phyloP scores from a whole-genome alignment of 2,329 filamentous ascomycete species.

The Scedosporium dehoogii region DNA sequence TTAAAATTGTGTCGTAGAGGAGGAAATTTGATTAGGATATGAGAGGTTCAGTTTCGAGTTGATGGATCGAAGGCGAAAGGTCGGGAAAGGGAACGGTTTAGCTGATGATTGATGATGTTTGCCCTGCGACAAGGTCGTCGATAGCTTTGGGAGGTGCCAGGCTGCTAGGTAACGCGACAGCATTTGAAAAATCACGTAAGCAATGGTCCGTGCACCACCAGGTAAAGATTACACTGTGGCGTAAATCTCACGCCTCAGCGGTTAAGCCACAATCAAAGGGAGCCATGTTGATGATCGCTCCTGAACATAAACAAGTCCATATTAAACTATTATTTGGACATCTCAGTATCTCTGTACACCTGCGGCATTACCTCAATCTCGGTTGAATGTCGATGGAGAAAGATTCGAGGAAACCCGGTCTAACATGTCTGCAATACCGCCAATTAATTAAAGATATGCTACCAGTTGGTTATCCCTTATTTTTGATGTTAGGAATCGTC shows the following conservation, averaged over 20 bases:
- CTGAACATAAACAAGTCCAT: no score
- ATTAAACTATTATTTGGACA: neutral
- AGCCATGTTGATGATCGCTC: no score
- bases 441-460: neutral
- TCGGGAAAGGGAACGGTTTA: neutral
- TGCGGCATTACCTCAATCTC: neutral
- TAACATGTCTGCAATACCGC: neutral
- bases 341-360: neutral
- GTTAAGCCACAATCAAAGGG: neutral
- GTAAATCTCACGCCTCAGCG: neutral
- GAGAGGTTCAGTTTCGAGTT: neutral
- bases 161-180: slow-evolving; percentile 6
- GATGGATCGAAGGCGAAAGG: neutral
- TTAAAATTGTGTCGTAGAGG: neutral
- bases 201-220: neutral
- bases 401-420: neutral
- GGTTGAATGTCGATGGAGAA: neutral
- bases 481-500: neutral
- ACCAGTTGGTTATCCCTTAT: neutral
- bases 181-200: neutral
- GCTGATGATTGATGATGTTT: slow-evolving; percentile 5
- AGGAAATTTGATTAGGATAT: neutral
- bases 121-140: neutral
- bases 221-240: no score
- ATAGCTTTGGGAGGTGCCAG: slow-evolving; percentile 1